Evolutionary conservation across 176 grass and related monocot species (phyloP).

Genomic region (Pontederia paniculata): DNA sequence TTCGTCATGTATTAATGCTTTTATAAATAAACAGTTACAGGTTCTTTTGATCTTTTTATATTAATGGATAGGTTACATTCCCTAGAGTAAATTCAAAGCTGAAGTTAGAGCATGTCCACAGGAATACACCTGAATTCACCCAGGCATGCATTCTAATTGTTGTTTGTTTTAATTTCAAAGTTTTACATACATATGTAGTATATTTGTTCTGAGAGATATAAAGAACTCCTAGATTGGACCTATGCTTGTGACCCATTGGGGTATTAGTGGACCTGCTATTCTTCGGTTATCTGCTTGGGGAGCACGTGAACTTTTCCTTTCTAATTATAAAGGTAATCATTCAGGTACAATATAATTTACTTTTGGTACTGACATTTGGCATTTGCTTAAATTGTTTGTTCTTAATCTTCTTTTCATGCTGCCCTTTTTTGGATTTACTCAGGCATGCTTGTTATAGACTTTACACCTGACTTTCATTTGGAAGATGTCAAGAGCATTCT

Average conservation of each 20-base stretch:
- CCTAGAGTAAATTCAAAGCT: constrained; percentile 65
- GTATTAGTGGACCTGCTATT: constrained; percentile 76
- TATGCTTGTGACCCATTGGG: constrained; percentile 92
- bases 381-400: background rate
- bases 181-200: constrained; percentile 14
- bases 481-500: constrained; percentile 67
- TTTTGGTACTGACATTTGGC: background rate
- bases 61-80: constrained; percentile 50
- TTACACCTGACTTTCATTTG: constrained; percentile 67
- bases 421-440: constrained; percentile 1
- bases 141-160: constrained; percentile 31
- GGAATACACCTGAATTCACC: constrained; percentile 44
- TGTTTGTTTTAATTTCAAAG: background rate
- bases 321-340: constrained; percentile 59
- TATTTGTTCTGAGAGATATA: background rate
- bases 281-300: constrained; percentile 85
- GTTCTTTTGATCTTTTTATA: background rate
- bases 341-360: background rate
- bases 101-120: constrained; percentile 48
- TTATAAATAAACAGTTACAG: no score
- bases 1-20: no score
- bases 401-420: constrained; percentile 7
- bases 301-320: constrained; percentile 60
- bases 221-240: constrained; percentile 44
- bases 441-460: constrained; percentile 82